Conservation (phyloP, 805 yeast genomes). For the Diddensiella caesifluorescens region DNA sequence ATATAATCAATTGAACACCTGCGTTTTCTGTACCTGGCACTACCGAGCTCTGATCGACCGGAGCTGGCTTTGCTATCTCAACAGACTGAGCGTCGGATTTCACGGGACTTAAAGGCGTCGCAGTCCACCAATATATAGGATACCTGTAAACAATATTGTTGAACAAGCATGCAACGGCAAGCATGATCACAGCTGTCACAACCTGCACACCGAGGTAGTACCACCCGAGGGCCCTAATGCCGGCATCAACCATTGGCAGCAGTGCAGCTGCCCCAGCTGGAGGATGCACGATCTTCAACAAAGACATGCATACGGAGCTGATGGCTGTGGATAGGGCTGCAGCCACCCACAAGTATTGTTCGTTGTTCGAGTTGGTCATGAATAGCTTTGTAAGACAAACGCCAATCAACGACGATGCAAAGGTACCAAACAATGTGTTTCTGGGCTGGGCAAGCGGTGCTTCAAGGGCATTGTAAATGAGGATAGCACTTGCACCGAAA, state of each 20-base stretch:
- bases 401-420: conserved; percentile 49
- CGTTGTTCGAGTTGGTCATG: conserved; percentile 39
- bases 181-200: conserved; percentile 43
- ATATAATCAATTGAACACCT: neutral
- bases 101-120: conserved; percentile 17
- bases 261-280: conserved; percentile 70
- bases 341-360: conserved; percentile 47
- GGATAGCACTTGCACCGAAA: conserved; percentile 56
- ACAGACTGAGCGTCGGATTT: neutral
- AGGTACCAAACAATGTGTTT: conserved; percentile 51
- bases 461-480: conserved; percentile 49
- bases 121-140: conserved; percentile 60
- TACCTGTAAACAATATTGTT: conserved; percentile 50
- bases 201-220: conserved; percentile 56
- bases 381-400: conserved; percentile 51
- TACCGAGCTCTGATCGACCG: neutral
- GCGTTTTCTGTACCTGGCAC: neutral
- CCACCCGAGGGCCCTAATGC: conserved; percentile 52
- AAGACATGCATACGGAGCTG: conserved; percentile 48
- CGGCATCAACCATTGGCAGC: conserved; percentile 46
- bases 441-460: conserved; percentile 65
- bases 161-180: conserved; percentile 46
- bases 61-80: no score
- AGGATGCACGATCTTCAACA: conserved; percentile 57
- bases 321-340: conserved; percentile 56